phyloP scores from a whole-genome alignment of 1,284 basidiomycete species.

The Fereydounia khargensis region DNA sequence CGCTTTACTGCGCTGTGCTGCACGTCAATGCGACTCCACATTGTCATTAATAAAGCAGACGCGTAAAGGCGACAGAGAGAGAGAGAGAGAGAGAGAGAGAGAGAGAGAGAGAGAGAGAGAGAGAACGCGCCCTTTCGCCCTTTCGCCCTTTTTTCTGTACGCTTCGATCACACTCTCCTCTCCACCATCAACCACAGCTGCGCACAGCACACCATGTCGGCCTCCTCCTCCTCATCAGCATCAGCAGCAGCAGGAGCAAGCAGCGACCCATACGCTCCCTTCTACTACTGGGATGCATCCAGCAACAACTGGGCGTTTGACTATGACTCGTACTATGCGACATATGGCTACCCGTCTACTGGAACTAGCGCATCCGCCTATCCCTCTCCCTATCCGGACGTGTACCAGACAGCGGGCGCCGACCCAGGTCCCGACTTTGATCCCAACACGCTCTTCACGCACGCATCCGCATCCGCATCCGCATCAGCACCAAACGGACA shows the following conservation, averaged over 20 bases:
- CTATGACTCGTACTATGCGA: slow-evolving; percentile 49
- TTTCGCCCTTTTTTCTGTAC: no score
- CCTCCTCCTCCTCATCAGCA: slow-evolving; percentile 1
- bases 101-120: no score
- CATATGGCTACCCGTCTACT: slow-evolving; percentile 36
- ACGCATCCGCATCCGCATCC: slow-evolving; percentile 1
- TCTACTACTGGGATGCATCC: slow-evolving; percentile 54
- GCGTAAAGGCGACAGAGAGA: no score
- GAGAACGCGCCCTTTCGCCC: no score
- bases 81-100: no score
- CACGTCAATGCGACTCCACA: no score
- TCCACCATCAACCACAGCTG: no score
- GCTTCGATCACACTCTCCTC: no score
- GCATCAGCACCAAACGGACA: not conserved
- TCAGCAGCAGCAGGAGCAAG: slow-evolving; percentile 5
- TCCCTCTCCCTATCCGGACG: slow-evolving; percentile 2
- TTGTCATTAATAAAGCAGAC: no score
- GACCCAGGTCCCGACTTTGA: slow-evolving; percentile 5
- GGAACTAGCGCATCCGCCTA: slow-evolving; percentile 3
- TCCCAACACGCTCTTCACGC: not conserved
- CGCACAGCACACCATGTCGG: no score
- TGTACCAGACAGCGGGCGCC: slow-evolving; percentile 1
- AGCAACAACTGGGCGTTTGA: slow-evolving; percentile 54
- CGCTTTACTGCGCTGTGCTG: no score
- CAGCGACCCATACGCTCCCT: slow-evolving; percentile 51